Evolutionary conservation across 371 early-diverging fungal genomes (phyloP).

Genomic region (Syncephalastrum racemosum): DNA sequence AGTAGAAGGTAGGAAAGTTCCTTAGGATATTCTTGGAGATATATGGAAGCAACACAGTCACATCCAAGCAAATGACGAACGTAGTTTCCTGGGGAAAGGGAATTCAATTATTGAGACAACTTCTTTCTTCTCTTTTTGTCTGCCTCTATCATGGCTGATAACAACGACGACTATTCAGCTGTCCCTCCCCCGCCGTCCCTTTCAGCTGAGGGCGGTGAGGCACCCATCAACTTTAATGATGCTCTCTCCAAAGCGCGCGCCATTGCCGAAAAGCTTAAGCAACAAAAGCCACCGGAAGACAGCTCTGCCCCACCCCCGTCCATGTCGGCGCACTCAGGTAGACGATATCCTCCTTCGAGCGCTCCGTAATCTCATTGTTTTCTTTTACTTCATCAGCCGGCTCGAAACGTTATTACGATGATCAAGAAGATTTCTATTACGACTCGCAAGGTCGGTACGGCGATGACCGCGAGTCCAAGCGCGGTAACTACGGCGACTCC

Average conservation of each 20-base stretch:
- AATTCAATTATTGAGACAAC: no score
- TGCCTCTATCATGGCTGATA: slow-evolving; percentile 16
- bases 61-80: no score
- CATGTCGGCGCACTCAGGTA: no score
- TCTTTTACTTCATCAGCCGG: slow-evolving; percentile 23
- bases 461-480: slow-evolving; percentile 47
- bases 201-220: slow-evolving; percentile 15
- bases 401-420: slow-evolving; percentile 32
- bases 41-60: no score
- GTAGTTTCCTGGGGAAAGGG: no score
- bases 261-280: slow-evolving; percentile 78
- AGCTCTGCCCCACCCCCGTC: no score
- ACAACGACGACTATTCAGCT: slow-evolving; percentile 35
- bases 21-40: no score
- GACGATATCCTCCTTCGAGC: no score
- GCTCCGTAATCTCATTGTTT: slow-evolving; percentile 15
- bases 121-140: slow-evolving; percentile 7
- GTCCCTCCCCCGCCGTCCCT: slow-evolving; percentile 46
- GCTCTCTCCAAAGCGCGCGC: slow-evolving; percentile 84
- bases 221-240: slow-evolving; percentile 60
- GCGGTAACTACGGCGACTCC: slow-evolving; percentile 42
- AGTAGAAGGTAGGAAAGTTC: no score
- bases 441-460: slow-evolving; percentile 16
- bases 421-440: slow-evolving; percentile 25
- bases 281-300: slow-evolving; percentile 31